Evolutionary conservation across 345 rosid genomes (phyloP).

Genomic region (Gossypium australe): DNA sequence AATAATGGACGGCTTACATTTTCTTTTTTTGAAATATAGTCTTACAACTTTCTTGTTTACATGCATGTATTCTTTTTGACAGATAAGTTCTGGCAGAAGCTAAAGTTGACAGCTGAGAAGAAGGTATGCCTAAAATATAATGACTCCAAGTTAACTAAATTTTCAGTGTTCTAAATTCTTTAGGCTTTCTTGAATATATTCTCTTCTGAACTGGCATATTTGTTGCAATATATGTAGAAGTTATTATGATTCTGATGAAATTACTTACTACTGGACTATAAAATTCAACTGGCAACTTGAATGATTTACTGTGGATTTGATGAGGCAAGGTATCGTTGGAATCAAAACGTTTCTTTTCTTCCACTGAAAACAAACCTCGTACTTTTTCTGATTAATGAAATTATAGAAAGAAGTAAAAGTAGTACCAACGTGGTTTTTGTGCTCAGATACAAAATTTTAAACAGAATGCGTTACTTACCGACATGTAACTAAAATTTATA

Average conservation of each 20-base stretch:
- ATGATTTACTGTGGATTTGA: neutral
- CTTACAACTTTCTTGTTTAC: neutral
- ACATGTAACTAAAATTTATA: neutral
- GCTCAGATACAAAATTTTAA: neutral
- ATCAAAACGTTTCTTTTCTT: neutral
- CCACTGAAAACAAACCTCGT: neutral
- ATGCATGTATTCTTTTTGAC: constrained; percentile 19
- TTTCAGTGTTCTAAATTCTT: neutral
- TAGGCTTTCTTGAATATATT: neutral
- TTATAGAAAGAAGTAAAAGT: neutral
- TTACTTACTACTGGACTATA: neutral
- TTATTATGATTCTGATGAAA: neutral
- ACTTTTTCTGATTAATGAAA: neutral
- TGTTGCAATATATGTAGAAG: neutral
- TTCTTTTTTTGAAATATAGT: neutral
- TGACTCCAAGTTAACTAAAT: neutral
- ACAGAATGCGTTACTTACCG: neutral
- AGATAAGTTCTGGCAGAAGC: constrained; percentile 86
- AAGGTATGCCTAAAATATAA: constrained; percentile 44
- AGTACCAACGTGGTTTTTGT: neutral
- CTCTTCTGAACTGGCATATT: neutral
- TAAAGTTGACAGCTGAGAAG: constrained; percentile 47
- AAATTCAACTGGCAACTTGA: neutral
- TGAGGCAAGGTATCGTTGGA: neutral
- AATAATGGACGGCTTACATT: neutral